Evolutionary conservation across 2,329 filamentous ascomycete genomes (phyloP).

Genomic region (Aspergillus bombycis): DNA sequence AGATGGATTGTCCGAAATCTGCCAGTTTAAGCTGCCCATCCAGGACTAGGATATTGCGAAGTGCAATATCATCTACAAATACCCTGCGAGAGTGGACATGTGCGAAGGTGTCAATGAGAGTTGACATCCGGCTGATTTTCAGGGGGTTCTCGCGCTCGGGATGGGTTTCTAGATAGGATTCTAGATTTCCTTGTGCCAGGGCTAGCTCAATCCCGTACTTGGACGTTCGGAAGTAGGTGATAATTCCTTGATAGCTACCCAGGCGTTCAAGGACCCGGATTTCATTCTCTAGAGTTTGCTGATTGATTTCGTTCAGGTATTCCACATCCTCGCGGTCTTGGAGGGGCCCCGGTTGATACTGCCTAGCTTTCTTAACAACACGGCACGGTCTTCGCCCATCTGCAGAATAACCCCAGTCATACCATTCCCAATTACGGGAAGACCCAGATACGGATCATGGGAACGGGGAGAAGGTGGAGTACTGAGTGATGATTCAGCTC

Average conservation of each 20-base stretch:
- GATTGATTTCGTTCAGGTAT: conserved; percentile 27
- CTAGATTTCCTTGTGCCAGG: conserved; percentile 19
- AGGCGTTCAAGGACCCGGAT: conserved; percentile 21
- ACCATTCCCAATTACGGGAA: conserved; percentile 13
- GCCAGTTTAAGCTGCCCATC: conserved; percentile 16
- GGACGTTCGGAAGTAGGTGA: conserved; percentile 18
- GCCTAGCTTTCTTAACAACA: conserved; percentile 16
- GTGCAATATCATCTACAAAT: conserved; percentile 18
- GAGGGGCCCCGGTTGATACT: conserved; percentile 1
- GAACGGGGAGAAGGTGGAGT: background rate
- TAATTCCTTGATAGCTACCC: conserved; percentile 20
- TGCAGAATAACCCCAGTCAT: conserved; percentile 15
- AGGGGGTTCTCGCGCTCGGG: conserved; percentile 7
- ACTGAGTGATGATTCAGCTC: background rate
- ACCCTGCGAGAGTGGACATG: conserved; percentile 14
- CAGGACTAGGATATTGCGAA: conserved; percentile 17
- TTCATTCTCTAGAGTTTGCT: conserved; percentile 20
- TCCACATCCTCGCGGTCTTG: conserved; percentile 20
- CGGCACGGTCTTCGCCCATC: conserved; percentile 14
- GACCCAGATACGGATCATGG: conserved; percentile 10
- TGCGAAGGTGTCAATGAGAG: conserved; percentile 6
- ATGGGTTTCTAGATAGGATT: conserved; percentile 13
- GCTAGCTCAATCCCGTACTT: conserved; percentile 24
- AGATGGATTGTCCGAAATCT: conserved; percentile 17
- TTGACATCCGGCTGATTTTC: conserved; percentile 11